A percentile compares a stretch with the other conserved stretches of the same genome.
phyloP scores from a whole-genome alignment of 495 filamentous ascomycete species.

The Podospora australis region DNA sequence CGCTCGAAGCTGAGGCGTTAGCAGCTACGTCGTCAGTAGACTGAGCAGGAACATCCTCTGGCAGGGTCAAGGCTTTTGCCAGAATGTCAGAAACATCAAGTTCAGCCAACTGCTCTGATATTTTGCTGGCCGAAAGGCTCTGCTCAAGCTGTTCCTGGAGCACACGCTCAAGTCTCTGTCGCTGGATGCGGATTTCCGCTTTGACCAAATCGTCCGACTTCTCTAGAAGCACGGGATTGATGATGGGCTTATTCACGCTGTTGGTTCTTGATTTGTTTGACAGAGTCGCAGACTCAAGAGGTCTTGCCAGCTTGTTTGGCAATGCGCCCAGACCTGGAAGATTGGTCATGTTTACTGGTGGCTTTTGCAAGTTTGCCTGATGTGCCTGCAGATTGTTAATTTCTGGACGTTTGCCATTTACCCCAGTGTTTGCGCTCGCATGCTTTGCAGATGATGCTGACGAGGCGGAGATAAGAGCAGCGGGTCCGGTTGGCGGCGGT shows the following conservation, averaged over 20 bases:
- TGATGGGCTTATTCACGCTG: slow-evolving; percentile 41
- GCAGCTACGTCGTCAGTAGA: slow-evolving; percentile 52
- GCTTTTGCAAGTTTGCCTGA: slow-evolving; percentile 31
- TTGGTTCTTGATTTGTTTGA: too few relatives aligned
- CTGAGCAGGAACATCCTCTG: slow-evolving; percentile 38
- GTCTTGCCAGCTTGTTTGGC: slow-evolving; percentile 20
- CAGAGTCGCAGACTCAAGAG: too few relatives aligned
- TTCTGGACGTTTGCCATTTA: slow-evolving; percentile 25
- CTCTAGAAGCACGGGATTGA: slow-evolving; percentile 73
- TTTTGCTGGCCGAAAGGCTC: slow-evolving; percentile 45
- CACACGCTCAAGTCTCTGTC: slow-evolving; percentile 69
- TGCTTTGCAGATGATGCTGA: slow-evolving; percentile 18
- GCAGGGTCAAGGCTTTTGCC: slow-evolving; percentile 62
- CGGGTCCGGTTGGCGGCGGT: slow-evolving; percentile 15
- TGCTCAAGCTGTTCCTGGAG: slow-evolving; percentile 71
- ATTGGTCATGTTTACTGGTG: slow-evolving; percentile 17
- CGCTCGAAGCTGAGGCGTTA: slow-evolving; percentile 56
- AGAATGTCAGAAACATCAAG: slow-evolving; percentile 73
- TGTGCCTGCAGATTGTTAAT: slow-evolving; percentile 33
- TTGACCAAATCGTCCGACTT: slow-evolving; percentile 80
- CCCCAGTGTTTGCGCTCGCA: not conserved
- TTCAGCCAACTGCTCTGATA: slow-evolving; percentile 57
- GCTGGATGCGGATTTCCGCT: slow-evolving; percentile 73
- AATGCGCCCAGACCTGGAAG: slow-evolving; percentile 24
- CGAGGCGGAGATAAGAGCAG: slow-evolving; percentile 16